Percentiles rank a stretch among this genome's conserved stretches.
These are phyloP conservation scores for Paratinospora sagittata DNA, from an alignment of 164 flowering plant genomes.

Conservation along the genomic window DNA sequence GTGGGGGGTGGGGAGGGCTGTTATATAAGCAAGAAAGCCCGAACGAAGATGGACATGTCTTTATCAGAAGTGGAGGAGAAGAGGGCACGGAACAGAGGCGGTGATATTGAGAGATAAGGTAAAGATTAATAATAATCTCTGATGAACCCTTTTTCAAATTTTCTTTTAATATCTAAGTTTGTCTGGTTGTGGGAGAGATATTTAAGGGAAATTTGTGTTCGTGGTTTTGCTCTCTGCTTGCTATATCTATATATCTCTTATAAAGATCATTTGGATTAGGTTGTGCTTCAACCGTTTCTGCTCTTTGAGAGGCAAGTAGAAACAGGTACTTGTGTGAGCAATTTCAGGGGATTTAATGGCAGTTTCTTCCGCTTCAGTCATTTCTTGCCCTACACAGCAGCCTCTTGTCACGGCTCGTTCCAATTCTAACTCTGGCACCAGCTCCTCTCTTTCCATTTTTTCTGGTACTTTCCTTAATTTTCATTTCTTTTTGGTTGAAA, in stretches of 20 bases:
- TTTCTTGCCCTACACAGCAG: constrained; percentile 25
- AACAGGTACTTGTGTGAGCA: background rate
- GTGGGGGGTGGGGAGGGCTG: background rate
- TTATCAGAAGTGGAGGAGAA: background rate
- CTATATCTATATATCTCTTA: background rate
- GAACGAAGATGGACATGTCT: background rate
- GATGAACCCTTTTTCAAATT: no score
- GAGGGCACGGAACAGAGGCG: background rate
- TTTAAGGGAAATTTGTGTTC: constrained; percentile 7
- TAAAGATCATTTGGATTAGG: background rate
- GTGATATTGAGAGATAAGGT: background rate
- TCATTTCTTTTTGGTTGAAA: background rate
- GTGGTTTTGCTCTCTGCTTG: constrained; percentile 12
- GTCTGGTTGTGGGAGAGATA: constrained; percentile 7
- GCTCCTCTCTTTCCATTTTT: constrained; percentile 18
- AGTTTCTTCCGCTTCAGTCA: constrained; percentile 28
- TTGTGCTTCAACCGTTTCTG: background rate
- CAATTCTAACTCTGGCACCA: constrained; percentile 11
- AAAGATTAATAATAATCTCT: background rate
- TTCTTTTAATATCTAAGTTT: background rate
- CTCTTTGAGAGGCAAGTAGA: background rate
- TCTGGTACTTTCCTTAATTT: constrained; percentile 17
- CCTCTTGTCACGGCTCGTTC: constrained; percentile 11
- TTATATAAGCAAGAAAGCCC: background rate
- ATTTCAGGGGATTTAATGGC: background rate